phyloP scores from a whole-genome alignment of 805 yeast genomes.

The Cyberlindnera petersonii region DNA sequence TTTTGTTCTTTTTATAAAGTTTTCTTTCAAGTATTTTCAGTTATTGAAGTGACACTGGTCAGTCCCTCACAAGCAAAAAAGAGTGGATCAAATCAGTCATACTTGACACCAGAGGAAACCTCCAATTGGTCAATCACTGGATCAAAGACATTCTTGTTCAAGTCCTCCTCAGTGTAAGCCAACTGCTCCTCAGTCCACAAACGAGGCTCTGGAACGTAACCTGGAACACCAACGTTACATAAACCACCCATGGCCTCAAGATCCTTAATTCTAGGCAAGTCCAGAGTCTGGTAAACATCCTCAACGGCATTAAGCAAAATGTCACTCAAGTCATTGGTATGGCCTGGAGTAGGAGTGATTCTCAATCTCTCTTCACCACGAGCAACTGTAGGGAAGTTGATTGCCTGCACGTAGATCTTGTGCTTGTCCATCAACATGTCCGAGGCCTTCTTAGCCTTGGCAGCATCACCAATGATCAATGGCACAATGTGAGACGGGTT shows the following conservation, averaged over 20 bases:
- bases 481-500: slow-evolving; percentile 98
- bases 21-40: no score
- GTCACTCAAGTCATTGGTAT: slow-evolving; percentile 70
- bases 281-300: slow-evolving; percentile 70
- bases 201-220: slow-evolving; percentile 48
- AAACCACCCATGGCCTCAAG: slow-evolving; percentile 85
- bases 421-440: slow-evolving; percentile 82
- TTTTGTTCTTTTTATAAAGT: no score
- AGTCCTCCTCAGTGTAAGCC: slow-evolving; percentile 53
- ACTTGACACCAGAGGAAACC: slow-evolving; percentile 60
- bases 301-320: slow-evolving; percentile 76
- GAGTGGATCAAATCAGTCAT: slow-evolving; percentile 1
- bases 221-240: slow-evolving; percentile 76
- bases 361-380: slow-evolving; percentile 94
- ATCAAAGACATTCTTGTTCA: slow-evolving; percentile 62
- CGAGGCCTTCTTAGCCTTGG: slow-evolving; percentile 85
- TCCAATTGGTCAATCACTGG: slow-evolving; percentile 62
- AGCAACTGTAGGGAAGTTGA: slow-evolving; percentile 96
- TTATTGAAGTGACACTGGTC: no score
- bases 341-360: slow-evolving; percentile 99
- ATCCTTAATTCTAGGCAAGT: slow-evolving; percentile 68
- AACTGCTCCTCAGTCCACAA: slow-evolving; percentile 89
- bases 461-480: slow-evolving; percentile 90
- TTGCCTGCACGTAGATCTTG: slow-evolving; percentile 93
- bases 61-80: no score